Evolutionary conservation across 371 early-diverging fungal species (phyloP), one percentile per base, ranked within the genome.

Genomic region (Mortierella sp.): DNA sequence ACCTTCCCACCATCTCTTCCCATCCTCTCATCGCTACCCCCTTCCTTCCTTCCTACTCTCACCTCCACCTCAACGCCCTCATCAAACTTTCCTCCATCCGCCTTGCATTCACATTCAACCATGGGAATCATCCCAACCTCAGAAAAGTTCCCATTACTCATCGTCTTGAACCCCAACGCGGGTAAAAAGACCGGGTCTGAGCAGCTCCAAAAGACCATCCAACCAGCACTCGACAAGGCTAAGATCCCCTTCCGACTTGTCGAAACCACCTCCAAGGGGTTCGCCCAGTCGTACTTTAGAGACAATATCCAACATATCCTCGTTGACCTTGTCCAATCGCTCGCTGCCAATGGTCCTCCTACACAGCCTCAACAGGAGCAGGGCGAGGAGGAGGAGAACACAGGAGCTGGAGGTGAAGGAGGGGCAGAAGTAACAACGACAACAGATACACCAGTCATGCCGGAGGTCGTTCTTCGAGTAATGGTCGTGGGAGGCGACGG

Each of bases 401-500:
- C 2, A 31, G 34, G 37, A 61, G 48, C 7, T n/a, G n/a, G n/a
- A 45, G 16, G 1, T 48, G 61, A 11, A 6, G 9, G 34, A 61
- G 61, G 22, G 34, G 7, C 34, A 37, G n/a, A 31, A 22, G 6
- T 7, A 0, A 9, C 66, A 1, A 22, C 47, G 19, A 8, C 24
- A 22, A 24, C 31, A 4, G 24, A 9, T n/a, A 29, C 55, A 16
- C 9, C 55, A 29, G 39, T 8, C 8, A 34, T 39, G 16, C 61
- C 37, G 19, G 68, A 47, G 6, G 39, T 47, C 22, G 40, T 22
- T 24, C 41, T 80, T 2, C 64, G 61, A 3, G 67, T 80, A 19
- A 76, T 80, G 73, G 64, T 76, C 16, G 19, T 80, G 22, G 80
- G 80, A 10, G 80, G 80, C 0, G 80, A 80, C 50, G 80, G 80